Base-by-base conservation (phyloP, 495 filamentous ascomycete species). In the Penicillium flavigenum region DNA sequence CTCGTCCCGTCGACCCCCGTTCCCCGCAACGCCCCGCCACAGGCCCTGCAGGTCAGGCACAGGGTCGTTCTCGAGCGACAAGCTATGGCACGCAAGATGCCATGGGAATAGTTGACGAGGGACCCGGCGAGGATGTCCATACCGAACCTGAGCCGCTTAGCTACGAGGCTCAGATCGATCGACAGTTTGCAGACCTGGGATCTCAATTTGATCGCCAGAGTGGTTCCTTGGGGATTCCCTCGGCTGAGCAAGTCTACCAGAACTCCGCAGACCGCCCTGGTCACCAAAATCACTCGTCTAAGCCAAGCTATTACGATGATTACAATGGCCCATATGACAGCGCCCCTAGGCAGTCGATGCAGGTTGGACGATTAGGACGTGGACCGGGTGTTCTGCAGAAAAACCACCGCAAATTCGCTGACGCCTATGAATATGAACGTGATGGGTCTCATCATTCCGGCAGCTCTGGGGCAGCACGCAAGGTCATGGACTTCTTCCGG, bases 401-500 rank as follows among this genome's bases (percentile, higher is more conserved):
- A 76, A 89, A 86, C 65, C 85, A 89, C 57, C 80, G 87, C 62
- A 91, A 90, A 56, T 96, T 98, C 62, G 85, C 81, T 3, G 91
- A 97, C 61, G 91, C 90, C n/a, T 96, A 92, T 65, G 92, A 96
- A 62, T 83, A 86, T 49, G 85, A 87, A 55, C 79, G 83, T 48
- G 81, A 85, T 54, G 74, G 75, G 38, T 75, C 86, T 8, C 81
- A 86, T 53, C 85, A 91, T 69, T 86, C 84, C 4, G 94, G 93
- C 31, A 94, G 88, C 65, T 89, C 84, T 54, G 90, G 91, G 34
- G 88, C 91, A 16, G 91, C 92, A 17, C 85, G 90, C 62, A 87
- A 89, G 64, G 94, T 98, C 47, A 98, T 98, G 94, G 94, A 97
- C 73, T 94, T 96, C 72, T 98, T 98, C 77, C 83, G 94, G 64